Percentiles rank a stretch among this genome's conserved stretches.
Evolutionary conservation across 2,329 filamentous ascomycete genomes (phyloP).

Genomic region (Xylaria sp.): DNA sequence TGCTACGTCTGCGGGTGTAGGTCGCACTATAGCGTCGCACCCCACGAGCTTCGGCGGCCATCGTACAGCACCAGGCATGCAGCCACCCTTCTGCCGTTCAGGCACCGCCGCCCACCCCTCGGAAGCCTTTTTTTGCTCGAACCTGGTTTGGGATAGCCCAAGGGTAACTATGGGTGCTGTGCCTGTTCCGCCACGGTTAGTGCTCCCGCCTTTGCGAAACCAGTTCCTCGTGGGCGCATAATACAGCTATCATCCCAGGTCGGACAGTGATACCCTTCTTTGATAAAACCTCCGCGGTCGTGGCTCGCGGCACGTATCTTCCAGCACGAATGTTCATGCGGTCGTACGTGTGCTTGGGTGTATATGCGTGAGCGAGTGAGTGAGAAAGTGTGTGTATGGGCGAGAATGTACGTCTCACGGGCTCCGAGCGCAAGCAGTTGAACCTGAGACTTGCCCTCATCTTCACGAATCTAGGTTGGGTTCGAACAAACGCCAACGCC

Average conservation of each 20-base stretch:
- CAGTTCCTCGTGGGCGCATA: constrained; percentile 12
- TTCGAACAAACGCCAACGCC: constrained; percentile 13
- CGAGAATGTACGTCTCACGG: constrained; percentile 16
- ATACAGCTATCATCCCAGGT: background rate
- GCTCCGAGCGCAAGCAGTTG: constrained; percentile 4
- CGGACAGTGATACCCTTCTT: constrained; percentile 15
- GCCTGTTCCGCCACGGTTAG: constrained; percentile 16
- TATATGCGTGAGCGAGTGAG: constrained; percentile 5
- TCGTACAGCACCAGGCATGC: constrained; percentile 23
- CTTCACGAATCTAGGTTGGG: constrained; percentile 4
- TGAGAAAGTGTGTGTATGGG: constrained; percentile 8
- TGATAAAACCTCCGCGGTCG: constrained; percentile 11
- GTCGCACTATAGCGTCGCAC: constrained; percentile 26
- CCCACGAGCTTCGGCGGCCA: constrained; percentile 28
- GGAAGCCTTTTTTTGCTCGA: constrained; percentile 24
- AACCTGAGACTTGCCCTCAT: constrained; percentile 11
- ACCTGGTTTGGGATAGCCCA: constrained; percentile 17
- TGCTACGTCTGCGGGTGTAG: constrained; percentile 23
- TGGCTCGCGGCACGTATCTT: constrained; percentile 18
- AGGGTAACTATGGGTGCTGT: background rate
- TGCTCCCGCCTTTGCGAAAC: constrained; percentile 15
- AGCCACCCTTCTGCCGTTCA: constrained; percentile 31
- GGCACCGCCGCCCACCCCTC: constrained; percentile 31
- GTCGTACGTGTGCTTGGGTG: background rate
- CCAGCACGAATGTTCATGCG: constrained; percentile 9